Percentiles rank a stretch among this genome's conserved stretches.
Evolutionary conservation across 805 yeast genomes (phyloP).

Genomic region (Pichia ethanolica): DNA sequence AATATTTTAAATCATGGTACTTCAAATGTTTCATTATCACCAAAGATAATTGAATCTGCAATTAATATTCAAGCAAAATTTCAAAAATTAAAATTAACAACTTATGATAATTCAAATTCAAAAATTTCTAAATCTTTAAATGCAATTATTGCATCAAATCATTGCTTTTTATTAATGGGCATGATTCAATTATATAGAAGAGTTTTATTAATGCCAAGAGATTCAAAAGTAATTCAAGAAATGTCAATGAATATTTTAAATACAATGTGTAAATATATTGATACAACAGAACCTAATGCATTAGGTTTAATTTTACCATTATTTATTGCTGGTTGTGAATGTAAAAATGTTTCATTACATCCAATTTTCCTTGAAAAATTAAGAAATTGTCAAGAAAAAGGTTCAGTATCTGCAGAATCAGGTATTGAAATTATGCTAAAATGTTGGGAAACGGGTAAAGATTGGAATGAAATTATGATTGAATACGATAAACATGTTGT

Average conservation of each 20-base stretch:
- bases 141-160: conserved; percentile 39
- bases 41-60: conserved; percentile 29
- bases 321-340: conserved; percentile 56
- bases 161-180: conserved; percentile 45
- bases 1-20: background rate
- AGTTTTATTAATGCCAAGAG: conserved; percentile 40
- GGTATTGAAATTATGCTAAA: conserved; percentile 36
- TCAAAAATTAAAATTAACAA: conserved; percentile 21
- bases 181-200: conserved; percentile 50
- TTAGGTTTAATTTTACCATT: conserved; percentile 48
- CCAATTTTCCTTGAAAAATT: conserved; percentile 35
- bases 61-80: conserved; percentile 31
- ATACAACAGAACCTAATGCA: conserved; percentile 42
- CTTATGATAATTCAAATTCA: conserved; percentile 4
- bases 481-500: conserved; percentile 37
- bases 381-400: conserved; percentile 33
- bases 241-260: conserved; percentile 35
- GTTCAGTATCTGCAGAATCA: conserved; percentile 28
- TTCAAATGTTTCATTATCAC: conserved; percentile 1
- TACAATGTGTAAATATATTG: conserved; percentile 33
- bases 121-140: conserved; percentile 14
- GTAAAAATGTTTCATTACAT: conserved; percentile 30
- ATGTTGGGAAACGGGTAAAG: conserved; percentile 47
- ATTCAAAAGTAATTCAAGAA: conserved; percentile 41
- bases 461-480: conserved; percentile 44